Conservation (phyloP, 768 basidiomycete genomes). For the Lentinula raphanica region DNA sequence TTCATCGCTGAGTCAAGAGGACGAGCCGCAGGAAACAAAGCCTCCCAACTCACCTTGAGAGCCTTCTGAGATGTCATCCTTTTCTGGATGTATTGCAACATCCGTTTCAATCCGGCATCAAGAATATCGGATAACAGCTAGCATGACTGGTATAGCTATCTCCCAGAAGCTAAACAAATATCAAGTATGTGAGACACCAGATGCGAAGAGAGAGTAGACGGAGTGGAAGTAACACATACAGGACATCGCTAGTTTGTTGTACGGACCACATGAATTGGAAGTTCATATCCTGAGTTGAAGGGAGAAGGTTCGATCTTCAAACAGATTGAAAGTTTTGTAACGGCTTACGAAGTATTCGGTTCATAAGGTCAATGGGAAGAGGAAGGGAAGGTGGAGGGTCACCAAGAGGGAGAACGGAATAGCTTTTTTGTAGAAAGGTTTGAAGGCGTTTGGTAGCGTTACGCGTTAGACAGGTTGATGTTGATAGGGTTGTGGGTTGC, state of each 20-base stretch:
- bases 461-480: too few relatives aligned
- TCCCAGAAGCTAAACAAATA: constrained; percentile 81
- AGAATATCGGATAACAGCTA: constrained; percentile 49
- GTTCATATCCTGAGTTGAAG: constrained; percentile 57
- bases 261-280: constrained; percentile 52
- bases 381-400: constrained; percentile 68
- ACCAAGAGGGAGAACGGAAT: too few relatives aligned
- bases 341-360: constrained; percentile 60
- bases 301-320: background rate
- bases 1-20: background rate
- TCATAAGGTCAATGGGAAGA: constrained; percentile 62
- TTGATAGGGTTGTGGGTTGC: too few relatives aligned
- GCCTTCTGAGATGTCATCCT: constrained; percentile 11
- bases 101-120: constrained; percentile 46
- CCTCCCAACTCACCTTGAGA: background rate
- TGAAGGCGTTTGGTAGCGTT: too few relatives aligned
- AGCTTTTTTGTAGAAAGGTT: too few relatives aligned
- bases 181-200: too few relatives aligned
- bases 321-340: too few relatives aligned
- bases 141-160: constrained; percentile 58
- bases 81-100: constrained; percentile 45
- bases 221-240: constrained; percentile 30
- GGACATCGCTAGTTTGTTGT: constrained; percentile 33
- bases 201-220: too few relatives aligned
- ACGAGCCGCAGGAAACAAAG: background rate